These are phyloP conservation scores for Salvia miltiorrhiza DNA, from an alignment of 257 asterid genomes.

Conservation along the genomic window DNA sequence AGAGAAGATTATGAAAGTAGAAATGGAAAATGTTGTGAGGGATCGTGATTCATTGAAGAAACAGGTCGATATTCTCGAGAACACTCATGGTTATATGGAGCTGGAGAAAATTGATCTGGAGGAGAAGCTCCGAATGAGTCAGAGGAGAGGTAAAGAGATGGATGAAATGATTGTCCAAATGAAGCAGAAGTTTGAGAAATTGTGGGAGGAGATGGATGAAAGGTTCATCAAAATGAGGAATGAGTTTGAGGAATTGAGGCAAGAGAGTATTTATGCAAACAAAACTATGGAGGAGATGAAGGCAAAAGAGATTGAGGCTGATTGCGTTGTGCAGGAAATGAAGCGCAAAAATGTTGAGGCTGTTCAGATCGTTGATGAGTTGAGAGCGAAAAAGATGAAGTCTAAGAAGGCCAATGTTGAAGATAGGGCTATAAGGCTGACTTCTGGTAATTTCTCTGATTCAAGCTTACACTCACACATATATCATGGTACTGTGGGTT, in stretches of 20 bases:
- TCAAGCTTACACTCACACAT: too few species aligned
- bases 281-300: slow-evolving; percentile 2
- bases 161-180: not conserved
- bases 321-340: not conserved
- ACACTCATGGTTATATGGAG: not conserved
- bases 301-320: not conserved
- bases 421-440: too few species aligned
- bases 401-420: slow-evolving; percentile 12
- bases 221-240: not conserved
- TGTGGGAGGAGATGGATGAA: too few species aligned
- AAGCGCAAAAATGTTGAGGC: slow-evolving; percentile 15
- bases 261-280: not conserved
- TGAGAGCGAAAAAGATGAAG: slow-evolving; percentile 7
- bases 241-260: not conserved
- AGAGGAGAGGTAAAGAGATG: not conserved
- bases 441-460: too few species aligned
- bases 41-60: not conserved
- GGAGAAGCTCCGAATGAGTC: not conserved
- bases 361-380: not conserved
- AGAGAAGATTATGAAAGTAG: not conserved
- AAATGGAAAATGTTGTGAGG: not conserved
- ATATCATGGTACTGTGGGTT: too few species aligned
- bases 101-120: not conserved
- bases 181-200: too few species aligned
- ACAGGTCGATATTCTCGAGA: slow-evolving; percentile 8